Conservation (phyloP, 305 asterid species). For the Ajuga reptans region DNA sequence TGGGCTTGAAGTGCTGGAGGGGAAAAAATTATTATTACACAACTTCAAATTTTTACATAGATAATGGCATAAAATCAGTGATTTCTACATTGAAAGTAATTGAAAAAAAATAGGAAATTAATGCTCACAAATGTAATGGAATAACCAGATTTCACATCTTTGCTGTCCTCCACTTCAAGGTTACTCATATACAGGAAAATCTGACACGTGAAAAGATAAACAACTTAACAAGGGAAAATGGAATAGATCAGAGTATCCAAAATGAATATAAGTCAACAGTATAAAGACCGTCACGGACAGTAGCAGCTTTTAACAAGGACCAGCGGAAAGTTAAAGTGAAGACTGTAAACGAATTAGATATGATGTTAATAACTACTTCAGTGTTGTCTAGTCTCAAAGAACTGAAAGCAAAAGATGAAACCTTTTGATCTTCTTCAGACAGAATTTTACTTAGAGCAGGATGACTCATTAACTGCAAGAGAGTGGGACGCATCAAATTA, state of each 20-base stretch:
- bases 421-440: slow-evolving; percentile 88
- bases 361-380: not conserved
- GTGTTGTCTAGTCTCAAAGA: not conserved
- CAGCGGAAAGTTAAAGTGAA: not conserved
- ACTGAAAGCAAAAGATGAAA: slow-evolving; percentile 22
- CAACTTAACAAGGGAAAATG: not conserved
- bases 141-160: slow-evolving; percentile 82
- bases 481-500: not conserved
- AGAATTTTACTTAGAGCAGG: slow-evolving; percentile 80
- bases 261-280: not conserved
- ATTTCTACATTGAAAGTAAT: not conserved
- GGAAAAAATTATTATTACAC: slow-evolving; percentile 9
- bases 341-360: not conserved
- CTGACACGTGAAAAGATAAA: slow-evolving; percentile 29
- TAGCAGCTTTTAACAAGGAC: not conserved
- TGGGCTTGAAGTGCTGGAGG: slow-evolving; percentile 62
- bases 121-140: slow-evolving; percentile 71
- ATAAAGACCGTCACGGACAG: not conserved
- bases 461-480: slow-evolving; percentile 75
- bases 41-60: not conserved
- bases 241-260: slow-evolving; percentile 6
- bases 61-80: not conserved
- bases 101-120: not conserved
- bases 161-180: slow-evolving; percentile 78
- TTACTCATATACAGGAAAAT: slow-evolving; percentile 64